Evolutionary conservation across 2,329 filamentous ascomycete species (phyloP).

Genomic region (Domatiomyces catenatus): DNA sequence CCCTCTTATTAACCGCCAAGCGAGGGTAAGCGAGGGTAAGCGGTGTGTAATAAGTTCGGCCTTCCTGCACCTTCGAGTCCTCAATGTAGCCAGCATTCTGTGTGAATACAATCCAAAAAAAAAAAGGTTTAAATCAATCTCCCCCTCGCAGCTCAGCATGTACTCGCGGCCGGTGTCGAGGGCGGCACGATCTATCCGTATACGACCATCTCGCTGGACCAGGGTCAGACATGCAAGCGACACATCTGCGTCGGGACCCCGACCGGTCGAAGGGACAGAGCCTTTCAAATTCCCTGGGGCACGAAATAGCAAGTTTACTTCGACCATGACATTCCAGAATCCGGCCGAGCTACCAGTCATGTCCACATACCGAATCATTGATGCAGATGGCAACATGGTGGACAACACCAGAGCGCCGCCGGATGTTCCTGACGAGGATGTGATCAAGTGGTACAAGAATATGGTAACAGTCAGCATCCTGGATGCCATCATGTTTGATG

Average conservation of each 20-base stretch:
- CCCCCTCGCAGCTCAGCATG: constrained; percentile 3
- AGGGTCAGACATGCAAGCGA: constrained; percentile 13
- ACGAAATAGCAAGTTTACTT: constrained; percentile 83
- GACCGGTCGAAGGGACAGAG: constrained; percentile 34
- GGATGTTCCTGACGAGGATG: constrained; percentile 49
- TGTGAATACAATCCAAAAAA: neutral
- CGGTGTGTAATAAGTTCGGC: too few relatives aligned
- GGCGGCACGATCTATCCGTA: constrained; percentile 4
- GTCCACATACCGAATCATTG: constrained; percentile 80
- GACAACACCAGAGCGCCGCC: constrained; percentile 53
- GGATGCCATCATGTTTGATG: constrained; percentile 97
- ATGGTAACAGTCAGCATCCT: constrained; percentile 66
- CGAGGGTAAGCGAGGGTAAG: neutral
- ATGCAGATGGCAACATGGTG: constrained; percentile 72
- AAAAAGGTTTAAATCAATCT: neutral
- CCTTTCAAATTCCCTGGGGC: constrained; percentile 73
- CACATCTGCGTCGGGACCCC: constrained; percentile 9
- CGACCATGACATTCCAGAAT: constrained; percentile 58
- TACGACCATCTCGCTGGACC: constrained; percentile 2
- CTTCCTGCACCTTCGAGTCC: neutral
- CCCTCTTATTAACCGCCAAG: neutral
- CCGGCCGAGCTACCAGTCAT: constrained; percentile 60
- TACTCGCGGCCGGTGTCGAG: constrained; percentile 5
- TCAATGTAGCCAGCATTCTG: neutral
- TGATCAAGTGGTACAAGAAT: constrained; percentile 45